Evolutionary conservation across 2,329 filamentous ascomycete species (phyloP).

Genomic region (Penicillium sp.): DNA sequence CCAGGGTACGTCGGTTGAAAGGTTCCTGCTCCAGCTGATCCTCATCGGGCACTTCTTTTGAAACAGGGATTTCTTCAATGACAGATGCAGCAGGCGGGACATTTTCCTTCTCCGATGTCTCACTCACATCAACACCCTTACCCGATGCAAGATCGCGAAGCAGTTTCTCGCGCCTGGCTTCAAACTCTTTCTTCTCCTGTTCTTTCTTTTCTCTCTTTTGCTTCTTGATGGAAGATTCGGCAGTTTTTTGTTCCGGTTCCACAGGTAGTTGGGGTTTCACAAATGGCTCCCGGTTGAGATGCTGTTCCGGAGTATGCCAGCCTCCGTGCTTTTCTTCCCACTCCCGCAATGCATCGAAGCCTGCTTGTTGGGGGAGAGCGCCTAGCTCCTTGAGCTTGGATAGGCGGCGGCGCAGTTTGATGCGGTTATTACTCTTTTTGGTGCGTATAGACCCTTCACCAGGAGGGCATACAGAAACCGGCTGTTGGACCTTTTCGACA

Average conservation of each 20-base stretch:
- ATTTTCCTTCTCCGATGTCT: slow-evolving; percentile 32
- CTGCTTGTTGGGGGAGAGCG: slow-evolving; percentile 51
- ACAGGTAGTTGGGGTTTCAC: not conserved
- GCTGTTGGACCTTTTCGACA: slow-evolving; percentile 2
- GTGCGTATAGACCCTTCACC: slow-evolving; percentile 53
- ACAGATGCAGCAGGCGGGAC: slow-evolving; percentile 19
- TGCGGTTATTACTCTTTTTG: slow-evolving; percentile 55
- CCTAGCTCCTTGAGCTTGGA: slow-evolving; percentile 54
- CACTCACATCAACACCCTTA: slow-evolving; percentile 49
- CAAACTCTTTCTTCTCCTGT: slow-evolving; percentile 46
- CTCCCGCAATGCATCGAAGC: slow-evolving; percentile 48
- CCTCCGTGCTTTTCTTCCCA: slow-evolving; percentile 33
- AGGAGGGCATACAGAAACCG: slow-evolving; percentile 39
- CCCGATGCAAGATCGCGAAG: slow-evolving; percentile 53
- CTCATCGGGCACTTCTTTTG: slow-evolving; percentile 9
- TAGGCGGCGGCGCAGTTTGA: slow-evolving; percentile 50
- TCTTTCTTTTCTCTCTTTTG: slow-evolving; percentile 21
- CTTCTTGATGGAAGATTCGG: slow-evolving; percentile 13
- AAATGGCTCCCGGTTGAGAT: not conserved
- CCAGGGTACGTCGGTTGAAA: slow-evolving; percentile 45
- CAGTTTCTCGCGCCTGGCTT: slow-evolving; percentile 51
- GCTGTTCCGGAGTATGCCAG: slow-evolving; percentile 22
- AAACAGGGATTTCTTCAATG: slow-evolving; percentile 10
- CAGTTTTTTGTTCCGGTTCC: not conserved
- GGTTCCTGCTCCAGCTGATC: slow-evolving; percentile 15